Percentiles rank a stretch among this genome's conserved stretches.
phyloP scores from a whole-genome alignment of 805 yeast species.

The Kodamaea kaohsiungensis region DNA sequence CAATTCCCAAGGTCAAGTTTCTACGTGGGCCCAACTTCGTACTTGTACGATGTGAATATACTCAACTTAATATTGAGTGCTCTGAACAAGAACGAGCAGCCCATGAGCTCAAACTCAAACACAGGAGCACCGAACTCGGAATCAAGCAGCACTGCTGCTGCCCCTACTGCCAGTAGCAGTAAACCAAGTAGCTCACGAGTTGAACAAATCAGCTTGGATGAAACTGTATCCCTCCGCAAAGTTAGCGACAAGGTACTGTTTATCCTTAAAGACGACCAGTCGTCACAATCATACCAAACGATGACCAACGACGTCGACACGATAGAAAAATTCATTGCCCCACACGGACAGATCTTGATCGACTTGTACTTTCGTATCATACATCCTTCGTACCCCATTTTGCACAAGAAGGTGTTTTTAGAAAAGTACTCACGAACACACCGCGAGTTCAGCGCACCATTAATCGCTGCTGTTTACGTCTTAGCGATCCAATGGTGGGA shows the following conservation, averaged over 20 bases:
- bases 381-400: slow-evolving; percentile 89
- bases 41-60: slow-evolving; percentile 68
- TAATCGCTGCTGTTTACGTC: slow-evolving; percentile 86
- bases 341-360: slow-evolving; percentile 81
- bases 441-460: slow-evolving; percentile 87
- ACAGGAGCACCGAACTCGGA: slow-evolving; percentile 8
- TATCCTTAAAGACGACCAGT: slow-evolving; percentile 75
- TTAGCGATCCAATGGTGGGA: slow-evolving; percentile 96
- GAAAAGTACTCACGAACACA: slow-evolving; percentile 91
- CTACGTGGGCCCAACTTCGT: slow-evolving; percentile 84
- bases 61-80: slow-evolving; percentile 54
- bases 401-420: slow-evolving; percentile 87
- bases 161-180: slow-evolving; percentile 7
- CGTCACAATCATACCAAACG: slow-evolving; percentile 63
- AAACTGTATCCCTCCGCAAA: slow-evolving; percentile 67
- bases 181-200: slow-evolving; percentile 33
- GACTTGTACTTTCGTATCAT: slow-evolving; percentile 81
- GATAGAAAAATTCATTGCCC: slow-evolving; percentile 84
- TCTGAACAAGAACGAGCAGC: slow-evolving; percentile 20
- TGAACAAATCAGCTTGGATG: slow-evolving; percentile 77
- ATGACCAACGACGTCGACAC: slow-evolving; percentile 80
- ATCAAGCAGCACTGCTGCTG: slow-evolving; percentile 7
- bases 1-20: slow-evolving; percentile 91
- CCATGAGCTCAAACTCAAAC: not conserved
- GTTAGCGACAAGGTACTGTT: slow-evolving; percentile 79